Percentiles rank a stretch among this genome's conserved stretches.
phyloP scores from a whole-genome alignment of 805 yeast genomes.

The Blastobotrys muscicola region DNA sequence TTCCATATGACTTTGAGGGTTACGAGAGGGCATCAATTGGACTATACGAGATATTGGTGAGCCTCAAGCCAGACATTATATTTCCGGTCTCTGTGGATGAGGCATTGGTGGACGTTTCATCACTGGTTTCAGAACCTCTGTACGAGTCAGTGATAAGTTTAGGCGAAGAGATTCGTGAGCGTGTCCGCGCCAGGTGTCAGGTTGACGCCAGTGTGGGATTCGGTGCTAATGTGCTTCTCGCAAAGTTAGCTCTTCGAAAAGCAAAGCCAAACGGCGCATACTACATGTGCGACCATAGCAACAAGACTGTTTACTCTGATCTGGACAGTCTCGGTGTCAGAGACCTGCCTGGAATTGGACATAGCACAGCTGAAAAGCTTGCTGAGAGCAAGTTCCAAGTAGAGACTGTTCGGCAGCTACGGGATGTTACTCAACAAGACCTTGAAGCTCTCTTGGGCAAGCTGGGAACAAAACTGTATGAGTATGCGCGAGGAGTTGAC shows the following conservation, averaged over 20 bases:
- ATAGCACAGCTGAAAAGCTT: slow-evolving; percentile 37
- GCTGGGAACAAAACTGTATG: slow-evolving; percentile 54
- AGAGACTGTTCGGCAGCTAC: slow-evolving; percentile 34
- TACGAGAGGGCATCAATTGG: slow-evolving; percentile 57
- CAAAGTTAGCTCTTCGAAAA: slow-evolving; percentile 58
- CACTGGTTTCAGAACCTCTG: slow-evolving; percentile 12
- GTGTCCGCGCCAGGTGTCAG: slow-evolving; percentile 23
- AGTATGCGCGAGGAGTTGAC: slow-evolving; percentile 62
- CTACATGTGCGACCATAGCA: slow-evolving; percentile 28
- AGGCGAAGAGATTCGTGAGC: slow-evolving; percentile 7
- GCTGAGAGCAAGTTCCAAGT: slow-evolving; percentile 24
- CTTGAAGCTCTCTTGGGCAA: slow-evolving; percentile 43
- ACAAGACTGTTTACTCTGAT: slow-evolving; percentile 20
- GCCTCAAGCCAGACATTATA: slow-evolving; percentile 35
- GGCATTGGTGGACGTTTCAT: slow-evolving; percentile 62
- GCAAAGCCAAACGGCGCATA: slow-evolving; percentile 76
- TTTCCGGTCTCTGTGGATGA: slow-evolving; percentile 90
- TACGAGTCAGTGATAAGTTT: slow-evolving; percentile 11
- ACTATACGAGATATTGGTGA: slow-evolving; percentile 53
- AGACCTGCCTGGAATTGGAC: slow-evolving; percentile 37
- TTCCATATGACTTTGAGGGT: slow-evolving; percentile 65
- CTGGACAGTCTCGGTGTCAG: slow-evolving; percentile 31
- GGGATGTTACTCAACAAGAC: slow-evolving; percentile 25
- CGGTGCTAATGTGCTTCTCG: slow-evolving; percentile 63
- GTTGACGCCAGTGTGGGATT: slow-evolving; percentile 77